Evolutionary conservation across 495 filamentous ascomycete genomes (phyloP).

Genomic region (Penicillium verhagenii): DNA sequence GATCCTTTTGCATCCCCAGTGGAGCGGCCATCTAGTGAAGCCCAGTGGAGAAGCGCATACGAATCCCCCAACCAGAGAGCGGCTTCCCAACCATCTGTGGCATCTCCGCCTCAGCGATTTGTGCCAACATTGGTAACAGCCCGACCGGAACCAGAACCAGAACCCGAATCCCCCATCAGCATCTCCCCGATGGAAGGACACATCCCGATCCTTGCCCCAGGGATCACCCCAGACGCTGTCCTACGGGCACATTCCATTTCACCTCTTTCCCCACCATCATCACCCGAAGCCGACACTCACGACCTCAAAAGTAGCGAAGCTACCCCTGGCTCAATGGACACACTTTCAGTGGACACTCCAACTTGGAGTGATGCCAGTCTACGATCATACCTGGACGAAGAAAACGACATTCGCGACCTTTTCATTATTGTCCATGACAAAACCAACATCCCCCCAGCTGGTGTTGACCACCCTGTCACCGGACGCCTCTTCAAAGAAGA

Average conservation of each 20-base stretch:
- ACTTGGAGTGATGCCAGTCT: slow-evolving; percentile 85
- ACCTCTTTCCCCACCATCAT: slow-evolving; percentile 61
- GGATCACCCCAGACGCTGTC: slow-evolving; percentile 63
- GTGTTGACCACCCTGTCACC: slow-evolving; percentile 80
- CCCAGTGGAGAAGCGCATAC: slow-evolving; percentile 19
- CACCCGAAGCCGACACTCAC: slow-evolving; percentile 58
- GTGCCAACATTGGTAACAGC: slow-evolving; percentile 45
- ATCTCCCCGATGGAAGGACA: slow-evolving; percentile 51
- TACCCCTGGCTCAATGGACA: slow-evolving; percentile 42
- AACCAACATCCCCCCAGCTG: slow-evolving; percentile 70
- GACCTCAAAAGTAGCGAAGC: slow-evolving; percentile 32
- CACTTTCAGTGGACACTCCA: slow-evolving; percentile 38
- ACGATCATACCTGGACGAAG: slow-evolving; percentile 86
- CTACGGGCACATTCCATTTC: slow-evolving; percentile 59
- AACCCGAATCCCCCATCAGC: slow-evolving; percentile 77
- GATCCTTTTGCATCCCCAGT: slow-evolving; percentile 27
- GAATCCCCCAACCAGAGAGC: slow-evolving; percentile 9
- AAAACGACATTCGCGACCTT: slow-evolving; percentile 86
- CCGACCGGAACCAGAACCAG: slow-evolving; percentile 43
- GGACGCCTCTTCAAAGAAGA: slow-evolving; percentile 79
- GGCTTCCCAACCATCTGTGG: slow-evolving; percentile 16
- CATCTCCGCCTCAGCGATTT: slow-evolving; percentile 38
- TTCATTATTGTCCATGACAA: slow-evolving; percentile 90
- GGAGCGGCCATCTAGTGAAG: slow-evolving; percentile 29
- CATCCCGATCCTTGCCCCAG: slow-evolving; percentile 45